Percentiles rank a stretch among this genome's conserved stretches.
These are phyloP conservation scores for Eutrema heterophyllum DNA, from an alignment of 345 rosid genomes.

Conservation along the genomic window DNA sequence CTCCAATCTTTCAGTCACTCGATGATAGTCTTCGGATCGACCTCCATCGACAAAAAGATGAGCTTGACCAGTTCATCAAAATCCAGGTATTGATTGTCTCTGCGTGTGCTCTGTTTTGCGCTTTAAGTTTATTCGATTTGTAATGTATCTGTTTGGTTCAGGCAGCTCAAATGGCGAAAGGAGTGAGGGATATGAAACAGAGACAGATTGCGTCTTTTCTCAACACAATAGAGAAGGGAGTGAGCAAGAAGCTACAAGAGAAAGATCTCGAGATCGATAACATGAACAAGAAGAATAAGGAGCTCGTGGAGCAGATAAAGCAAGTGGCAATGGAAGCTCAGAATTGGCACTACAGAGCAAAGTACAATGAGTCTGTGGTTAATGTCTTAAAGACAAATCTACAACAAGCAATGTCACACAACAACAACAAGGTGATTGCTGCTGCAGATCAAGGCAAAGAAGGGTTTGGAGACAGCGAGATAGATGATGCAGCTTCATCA, in stretches of 20 bases:
- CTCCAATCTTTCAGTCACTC: slow-evolving; percentile 44
- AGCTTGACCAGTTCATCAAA: slow-evolving; percentile 49
- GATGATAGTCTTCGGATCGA: slow-evolving; percentile 43
- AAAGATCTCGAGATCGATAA: slow-evolving; percentile 57
- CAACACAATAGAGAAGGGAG: slow-evolving; percentile 49
- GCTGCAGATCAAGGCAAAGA: slow-evolving; percentile 46
- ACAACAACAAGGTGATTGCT: slow-evolving; percentile 20
- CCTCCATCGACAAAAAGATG: slow-evolving; percentile 57
- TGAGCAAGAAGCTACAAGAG: slow-evolving; percentile 51
- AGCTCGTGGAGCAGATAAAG: slow-evolving; percentile 55
- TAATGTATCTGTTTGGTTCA: slow-evolving; percentile 27
- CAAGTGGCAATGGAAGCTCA: slow-evolving; percentile 52
- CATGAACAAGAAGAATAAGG: slow-evolving; percentile 57
- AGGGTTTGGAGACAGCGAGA: slow-evolving; percentile 75
- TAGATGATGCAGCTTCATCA: slow-evolving; percentile 58
- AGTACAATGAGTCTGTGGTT: slow-evolving; percentile 64
- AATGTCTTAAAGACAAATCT: slow-evolving; percentile 55
- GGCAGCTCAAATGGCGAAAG: slow-evolving; percentile 60
- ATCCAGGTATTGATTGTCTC: slow-evolving; percentile 43
- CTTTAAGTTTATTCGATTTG: neutral
- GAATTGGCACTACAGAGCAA: slow-evolving; percentile 65
- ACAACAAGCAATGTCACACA: slow-evolving; percentile 54
- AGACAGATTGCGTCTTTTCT: slow-evolving; percentile 54
- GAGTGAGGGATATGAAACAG: slow-evolving; percentile 48
- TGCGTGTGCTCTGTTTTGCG: neutral